Conservation (phyloP, 208 protist species). For the Strigomonas galati region DNA sequence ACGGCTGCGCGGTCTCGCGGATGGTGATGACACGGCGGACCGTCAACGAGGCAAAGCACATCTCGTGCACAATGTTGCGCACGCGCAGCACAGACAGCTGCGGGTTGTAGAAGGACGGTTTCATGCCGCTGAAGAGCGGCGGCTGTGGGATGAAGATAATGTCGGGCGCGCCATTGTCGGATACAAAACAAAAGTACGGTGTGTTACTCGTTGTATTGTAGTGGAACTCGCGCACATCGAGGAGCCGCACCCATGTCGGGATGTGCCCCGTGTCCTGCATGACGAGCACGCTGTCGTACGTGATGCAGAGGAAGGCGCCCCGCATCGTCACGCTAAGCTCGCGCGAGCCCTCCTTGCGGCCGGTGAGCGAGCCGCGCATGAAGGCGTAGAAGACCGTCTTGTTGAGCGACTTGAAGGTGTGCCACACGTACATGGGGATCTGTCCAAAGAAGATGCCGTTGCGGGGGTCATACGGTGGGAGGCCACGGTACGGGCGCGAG, state of each 20-base stretch:
- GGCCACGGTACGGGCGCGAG: constrained; percentile 52
- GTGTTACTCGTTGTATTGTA: constrained; percentile 39
- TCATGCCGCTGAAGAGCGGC: constrained; percentile 37
- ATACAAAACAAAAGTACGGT: constrained; percentile 54
- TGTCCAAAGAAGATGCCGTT: constrained; percentile 65
- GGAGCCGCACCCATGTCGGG: constrained; percentile 50
- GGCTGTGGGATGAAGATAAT: constrained; percentile 64
- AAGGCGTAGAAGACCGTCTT: constrained; percentile 60
- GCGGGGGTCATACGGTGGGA: constrained; percentile 75
- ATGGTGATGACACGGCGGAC: constrained; percentile 46
- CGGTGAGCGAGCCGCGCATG: constrained; percentile 51
- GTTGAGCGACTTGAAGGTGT: constrained; percentile 64
- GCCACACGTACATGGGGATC: constrained; percentile 71
- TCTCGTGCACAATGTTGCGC: constrained; percentile 39
- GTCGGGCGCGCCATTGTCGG: constrained; percentile 45
- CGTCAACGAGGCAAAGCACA: constrained; percentile 46
- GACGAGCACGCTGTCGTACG: constrained; percentile 60
- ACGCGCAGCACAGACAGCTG: constrained; percentile 31
- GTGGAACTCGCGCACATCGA: constrained; percentile 47
- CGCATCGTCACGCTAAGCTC: constrained; percentile 33
- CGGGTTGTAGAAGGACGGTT: constrained; percentile 37
- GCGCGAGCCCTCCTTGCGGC: constrained; percentile 28
- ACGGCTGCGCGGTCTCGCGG: constrained; percentile 10
- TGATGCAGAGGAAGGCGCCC: constrained; percentile 57
- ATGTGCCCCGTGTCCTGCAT: constrained; percentile 54